Conservation (phyloP, 257 asterid genomes). For the Gentiana straminea region DNA sequence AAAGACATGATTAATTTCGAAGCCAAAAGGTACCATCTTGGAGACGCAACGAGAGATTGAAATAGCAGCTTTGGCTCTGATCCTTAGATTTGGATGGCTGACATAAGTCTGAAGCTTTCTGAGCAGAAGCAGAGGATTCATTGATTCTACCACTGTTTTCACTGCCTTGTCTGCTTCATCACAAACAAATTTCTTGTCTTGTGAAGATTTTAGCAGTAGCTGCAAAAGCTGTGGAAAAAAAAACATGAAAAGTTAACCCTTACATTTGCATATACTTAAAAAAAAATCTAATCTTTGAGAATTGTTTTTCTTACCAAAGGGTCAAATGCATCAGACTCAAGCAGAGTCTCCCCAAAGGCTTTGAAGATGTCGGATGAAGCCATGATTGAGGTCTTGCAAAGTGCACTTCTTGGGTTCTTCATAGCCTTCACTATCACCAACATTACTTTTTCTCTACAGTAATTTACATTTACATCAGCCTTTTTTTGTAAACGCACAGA, state of each 20-base stretch:
- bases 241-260: not conserved
- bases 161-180: slow-evolving; percentile 84
- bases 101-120: slow-evolving; percentile 44
- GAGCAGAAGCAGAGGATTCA: slow-evolving; percentile 68
- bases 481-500: not conserved
- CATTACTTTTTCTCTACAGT: slow-evolving; percentile 56
- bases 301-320: slow-evolving; percentile 34
- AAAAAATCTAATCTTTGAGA: not conserved
- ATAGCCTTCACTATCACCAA: slow-evolving; percentile 59
- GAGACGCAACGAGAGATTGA: slow-evolving; percentile 59
- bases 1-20: too few relatives aligned
- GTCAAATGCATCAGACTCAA: slow-evolving; percentile 55
- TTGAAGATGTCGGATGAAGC: slow-evolving; percentile 76
- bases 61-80: slow-evolving; percentile 81
- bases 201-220: slow-evolving; percentile 80
- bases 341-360: slow-evolving; percentile 56
- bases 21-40: slow-evolving; percentile 45
- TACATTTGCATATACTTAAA: not conserved
- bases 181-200: slow-evolving; percentile 94
- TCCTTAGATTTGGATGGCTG: slow-evolving; percentile 56
- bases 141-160: slow-evolving; percentile 50
- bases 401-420: slow-evolving; percentile 98
- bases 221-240: slow-evolving; percentile 52
- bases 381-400: slow-evolving; percentile 86
- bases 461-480: slow-evolving; percentile 3